phyloP scores from a whole-genome alignment of 768 basidiomycete genomes.

The Boletus reticulatus region DNA sequence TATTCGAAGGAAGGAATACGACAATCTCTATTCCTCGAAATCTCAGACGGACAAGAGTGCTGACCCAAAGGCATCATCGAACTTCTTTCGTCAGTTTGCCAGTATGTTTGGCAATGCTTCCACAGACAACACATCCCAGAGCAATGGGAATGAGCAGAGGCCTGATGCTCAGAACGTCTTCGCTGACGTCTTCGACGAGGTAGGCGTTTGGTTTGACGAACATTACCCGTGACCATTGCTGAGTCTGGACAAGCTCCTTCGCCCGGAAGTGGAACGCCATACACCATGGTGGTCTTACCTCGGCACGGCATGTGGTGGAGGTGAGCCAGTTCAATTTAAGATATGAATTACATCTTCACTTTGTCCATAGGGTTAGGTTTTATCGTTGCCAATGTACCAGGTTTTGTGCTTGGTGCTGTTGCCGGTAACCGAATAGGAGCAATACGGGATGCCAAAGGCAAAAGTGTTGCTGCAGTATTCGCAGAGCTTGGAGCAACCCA shows the following conservation, averaged over 20 bases:
- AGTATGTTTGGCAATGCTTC: constrained; percentile 58
- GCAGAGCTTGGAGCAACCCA: constrained; percentile 67
- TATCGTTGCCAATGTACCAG: constrained; percentile 77
- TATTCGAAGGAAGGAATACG: constrained; percentile 69
- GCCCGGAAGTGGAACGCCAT: constrained; percentile 75
- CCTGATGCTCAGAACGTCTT: constrained; percentile 84
- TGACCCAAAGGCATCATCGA: constrained; percentile 65
- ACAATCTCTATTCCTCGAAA: constrained; percentile 58
- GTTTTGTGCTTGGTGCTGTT: constrained; percentile 79
- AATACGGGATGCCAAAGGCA: constrained; percentile 90
- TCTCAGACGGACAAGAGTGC: constrained; percentile 48
- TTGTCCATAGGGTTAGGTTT: constrained; percentile 32
- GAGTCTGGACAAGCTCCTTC: constrained; percentile 53
- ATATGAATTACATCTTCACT: constrained; percentile 34
- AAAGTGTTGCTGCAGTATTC: constrained; percentile 90
- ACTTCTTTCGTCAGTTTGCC: constrained; percentile 77
- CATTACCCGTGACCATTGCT: not conserved
- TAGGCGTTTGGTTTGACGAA: constrained; percentile 29
- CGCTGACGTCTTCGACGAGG: constrained; percentile 90
- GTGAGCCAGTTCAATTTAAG: constrained; percentile 24
- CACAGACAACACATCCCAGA: constrained; percentile 27
- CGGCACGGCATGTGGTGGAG: constrained; percentile 69
- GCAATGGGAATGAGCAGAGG: constrained; percentile 39
- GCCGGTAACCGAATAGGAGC: constrained; percentile 92
- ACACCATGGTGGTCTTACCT: constrained; percentile 75